A percentile compares a stretch with the other conserved stretches of the same genome.
Conservation (phyloP, 371 early-diverging fungal genomes). For the Smittium mucronatum region DNA sequence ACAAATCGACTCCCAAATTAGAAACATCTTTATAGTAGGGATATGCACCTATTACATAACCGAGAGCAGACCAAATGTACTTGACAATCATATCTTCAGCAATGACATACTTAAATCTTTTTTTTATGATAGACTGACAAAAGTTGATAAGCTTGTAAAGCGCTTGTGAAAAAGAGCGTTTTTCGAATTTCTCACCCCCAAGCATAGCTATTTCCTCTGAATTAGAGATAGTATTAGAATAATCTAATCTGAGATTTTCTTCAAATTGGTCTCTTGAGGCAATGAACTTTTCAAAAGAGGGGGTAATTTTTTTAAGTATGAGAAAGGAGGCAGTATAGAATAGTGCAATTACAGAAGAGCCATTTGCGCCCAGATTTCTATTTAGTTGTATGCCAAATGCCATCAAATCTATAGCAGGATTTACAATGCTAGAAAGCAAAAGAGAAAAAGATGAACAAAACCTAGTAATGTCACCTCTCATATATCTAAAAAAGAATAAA, state of each 20-base stretch:
- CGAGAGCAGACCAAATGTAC: constrained; percentile 78
- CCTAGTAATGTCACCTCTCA: constrained; percentile 80
- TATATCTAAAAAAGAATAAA: too few species aligned
- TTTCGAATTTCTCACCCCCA: constrained; percentile 60
- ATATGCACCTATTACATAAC: constrained; percentile 63
- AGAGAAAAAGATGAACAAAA: constrained; percentile 61
- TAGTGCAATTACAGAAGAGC: constrained; percentile 64
- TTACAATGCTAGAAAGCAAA: constrained; percentile 67
- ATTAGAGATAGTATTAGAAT: constrained; percentile 69
- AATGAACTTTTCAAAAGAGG: constrained; percentile 71
- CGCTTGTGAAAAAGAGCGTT: constrained; percentile 49
- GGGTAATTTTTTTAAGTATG: constrained; percentile 60
- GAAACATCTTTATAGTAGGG: constrained; percentile 60
- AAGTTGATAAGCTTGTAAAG: constrained; percentile 61
- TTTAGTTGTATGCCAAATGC: constrained; percentile 72
- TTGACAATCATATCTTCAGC: constrained; percentile 69
- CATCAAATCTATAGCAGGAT: constrained; percentile 71
- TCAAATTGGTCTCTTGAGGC: constrained; percentile 65
- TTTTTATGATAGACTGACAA: constrained; percentile 58
- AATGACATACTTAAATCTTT: constrained; percentile 66
- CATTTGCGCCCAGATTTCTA: constrained; percentile 63
- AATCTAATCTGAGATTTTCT: constrained; percentile 73
- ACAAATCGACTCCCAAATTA: constrained; percentile 39
- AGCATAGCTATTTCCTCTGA: constrained; percentile 84
- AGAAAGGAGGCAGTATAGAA: constrained; percentile 65